phyloP scores from a whole-genome alignment of 441 rosid species.

The Erodium chrysanthum region DNA sequence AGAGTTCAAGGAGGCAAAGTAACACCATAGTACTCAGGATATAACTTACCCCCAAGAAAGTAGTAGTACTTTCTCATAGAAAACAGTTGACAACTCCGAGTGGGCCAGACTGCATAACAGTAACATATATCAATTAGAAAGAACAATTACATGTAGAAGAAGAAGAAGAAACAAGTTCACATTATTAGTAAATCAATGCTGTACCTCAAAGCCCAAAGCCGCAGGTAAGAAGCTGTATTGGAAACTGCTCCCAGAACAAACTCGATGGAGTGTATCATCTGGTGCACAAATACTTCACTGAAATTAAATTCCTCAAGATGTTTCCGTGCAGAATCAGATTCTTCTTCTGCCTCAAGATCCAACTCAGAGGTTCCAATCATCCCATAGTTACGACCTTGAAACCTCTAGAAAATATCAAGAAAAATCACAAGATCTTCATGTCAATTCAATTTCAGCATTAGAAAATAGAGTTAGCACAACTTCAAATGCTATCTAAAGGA shows the following conservation, averaged over 20 bases:
- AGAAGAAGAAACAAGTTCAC: conserved; percentile 4
- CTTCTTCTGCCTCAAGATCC: conserved; percentile 52
- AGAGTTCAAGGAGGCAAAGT: neutral
- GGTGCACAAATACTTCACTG: conserved; percentile 88
- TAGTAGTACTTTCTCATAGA: conserved; percentile 89
- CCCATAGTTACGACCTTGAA: conserved; percentile 60
- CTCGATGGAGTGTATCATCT: conserved; percentile 86
- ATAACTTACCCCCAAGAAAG: conserved; percentile 73
- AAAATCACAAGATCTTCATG: conserved; percentile 5
- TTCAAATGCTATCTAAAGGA: neutral
- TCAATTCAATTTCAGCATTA: neutral
- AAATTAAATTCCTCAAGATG: conserved; percentile 79
- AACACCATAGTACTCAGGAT: conserved; percentile 18
- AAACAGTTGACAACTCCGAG: conserved; percentile 77
- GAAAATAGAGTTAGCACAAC: neutral
- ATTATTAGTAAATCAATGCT: conserved; percentile 5
- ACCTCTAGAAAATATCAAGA: conserved; percentile 39
- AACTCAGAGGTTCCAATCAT: conserved; percentile 34
- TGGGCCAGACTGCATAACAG: conserved; percentile 67
- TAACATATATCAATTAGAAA: conserved; percentile 19
- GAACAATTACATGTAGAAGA: conserved; percentile 6
- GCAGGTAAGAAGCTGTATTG: conserved; percentile 96
- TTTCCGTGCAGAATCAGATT: conserved; percentile 39
- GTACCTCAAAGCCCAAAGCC: conserved; percentile 57
- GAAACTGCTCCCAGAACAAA: conserved; percentile 95